Evolutionary conservation across 2,329 filamentous ascomycete genomes (phyloP), one percentile per base, ranked within the genome.

Genomic region (Diaporthe aspalathi): DNA sequence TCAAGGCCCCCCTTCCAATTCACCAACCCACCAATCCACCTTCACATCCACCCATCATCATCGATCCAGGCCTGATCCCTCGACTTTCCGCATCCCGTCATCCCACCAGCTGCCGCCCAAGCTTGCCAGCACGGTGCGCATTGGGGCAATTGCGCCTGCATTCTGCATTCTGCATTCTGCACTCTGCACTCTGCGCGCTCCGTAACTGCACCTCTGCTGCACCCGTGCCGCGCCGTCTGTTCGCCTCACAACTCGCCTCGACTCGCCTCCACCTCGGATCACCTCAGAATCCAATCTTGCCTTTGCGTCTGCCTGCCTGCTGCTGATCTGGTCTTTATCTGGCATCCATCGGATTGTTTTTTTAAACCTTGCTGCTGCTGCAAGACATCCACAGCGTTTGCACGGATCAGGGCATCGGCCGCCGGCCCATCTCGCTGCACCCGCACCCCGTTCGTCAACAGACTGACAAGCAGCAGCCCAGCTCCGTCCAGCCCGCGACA

Each of bases 211-310:
- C 56, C 22, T 43, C 9, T 40, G 54, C 35, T 60, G 54, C 57
- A 62, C 27, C 22, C 17, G 40, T 35, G 38, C 24, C 24, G n/a
- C 27, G 57, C 57, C 43, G 57, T 57, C 66, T 60, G 43, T 68
- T 53, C 66, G 54, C 43, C 53, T 49, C 45, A 67, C 65, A 32
- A 47, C 65, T 43, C 50, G 38, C 60, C 60, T 63, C 40, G 53
- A 35, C 40, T 50, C 27, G 43, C 53, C 66, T 38, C 40, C 29
- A 57, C 40, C 66, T 49, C 53, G 43, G 29, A 50, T 57, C 43
- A 49, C n/a, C 53, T 68, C 53, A 60, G 66, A 68, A 68, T 57
- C 53, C 66, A 68, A 68, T 60, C 66, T 68, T 68, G 66, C 66
- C 54, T 60, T 60, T 50, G 66, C 66, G 29, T 29, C 43, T 68